These are phyloP conservation scores for Truncatella angustata DNA, from an alignment of 2,329 filamentous ascomycete species.

Conservation along the genomic window DNA sequence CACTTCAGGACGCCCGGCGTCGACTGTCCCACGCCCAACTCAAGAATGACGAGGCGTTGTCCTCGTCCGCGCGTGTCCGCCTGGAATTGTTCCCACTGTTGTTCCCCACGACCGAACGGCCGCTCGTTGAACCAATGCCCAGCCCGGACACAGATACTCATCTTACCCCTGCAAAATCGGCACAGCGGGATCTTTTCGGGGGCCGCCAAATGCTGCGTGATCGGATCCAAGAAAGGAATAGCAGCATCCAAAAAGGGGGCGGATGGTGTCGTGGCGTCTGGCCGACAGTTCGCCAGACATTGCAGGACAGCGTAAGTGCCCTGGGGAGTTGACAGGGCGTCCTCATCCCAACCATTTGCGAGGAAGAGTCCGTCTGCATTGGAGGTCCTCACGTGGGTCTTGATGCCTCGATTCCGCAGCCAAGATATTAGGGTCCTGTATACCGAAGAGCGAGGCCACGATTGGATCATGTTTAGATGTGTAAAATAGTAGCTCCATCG, in stretches of 20 bases:
- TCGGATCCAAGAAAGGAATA: not conserved
- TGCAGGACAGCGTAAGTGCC: not conserved
- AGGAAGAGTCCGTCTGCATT: not conserved
- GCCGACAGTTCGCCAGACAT: not conserved
- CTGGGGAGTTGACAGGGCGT: not conserved
- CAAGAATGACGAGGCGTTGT: not conserved
- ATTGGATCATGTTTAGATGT: conserved; percentile 24
- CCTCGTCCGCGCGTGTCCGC: not conserved
- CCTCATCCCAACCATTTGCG: not conserved
- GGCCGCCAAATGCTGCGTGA: not conserved
- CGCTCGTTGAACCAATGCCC: not conserved
- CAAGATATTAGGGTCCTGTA: conserved; percentile 22
- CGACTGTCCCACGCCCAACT: not conserved
- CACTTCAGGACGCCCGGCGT: not conserved
- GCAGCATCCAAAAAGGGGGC: not conserved
- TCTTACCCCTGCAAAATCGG: not conserved
- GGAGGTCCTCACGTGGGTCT: not conserved
- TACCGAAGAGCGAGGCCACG: conserved; percentile 23
- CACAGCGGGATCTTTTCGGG: not conserved
- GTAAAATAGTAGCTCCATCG: conserved; percentile 33
- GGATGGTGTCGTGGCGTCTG: not conserved
- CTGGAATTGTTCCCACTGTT: not conserved
- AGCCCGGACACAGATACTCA: not conserved
- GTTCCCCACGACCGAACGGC: not conserved
- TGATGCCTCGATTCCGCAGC: not conserved